Conservation (phyloP, 139 green algal species). For the Tetradesmus lagerheimii region DNA sequence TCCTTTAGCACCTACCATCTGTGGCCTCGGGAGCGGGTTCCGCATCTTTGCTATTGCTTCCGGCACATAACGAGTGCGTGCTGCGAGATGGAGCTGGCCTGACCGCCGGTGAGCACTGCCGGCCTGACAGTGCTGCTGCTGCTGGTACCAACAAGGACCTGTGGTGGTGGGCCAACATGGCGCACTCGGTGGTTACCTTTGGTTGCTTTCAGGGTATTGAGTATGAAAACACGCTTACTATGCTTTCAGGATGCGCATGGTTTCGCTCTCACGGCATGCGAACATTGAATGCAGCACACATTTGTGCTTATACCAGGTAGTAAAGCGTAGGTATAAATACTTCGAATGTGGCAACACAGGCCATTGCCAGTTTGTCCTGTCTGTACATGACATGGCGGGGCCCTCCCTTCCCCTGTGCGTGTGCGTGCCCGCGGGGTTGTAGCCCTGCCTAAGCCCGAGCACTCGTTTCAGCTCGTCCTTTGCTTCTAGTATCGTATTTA, state of each 20-base stretch:
- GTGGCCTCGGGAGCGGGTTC: neutral
- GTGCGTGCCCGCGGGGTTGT: too few relatives aligned
- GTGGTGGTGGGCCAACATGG: neutral
- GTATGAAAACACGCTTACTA: too few relatives aligned
- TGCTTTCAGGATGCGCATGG: neutral
- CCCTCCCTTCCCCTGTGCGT: too few relatives aligned
- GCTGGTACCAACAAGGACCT: neutral
- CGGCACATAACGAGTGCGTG: neutral
- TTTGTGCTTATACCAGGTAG: too few relatives aligned
- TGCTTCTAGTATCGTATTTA: too few relatives aligned
- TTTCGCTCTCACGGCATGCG: neutral
- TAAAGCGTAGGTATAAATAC: too few relatives aligned
- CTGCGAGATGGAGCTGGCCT: neutral
- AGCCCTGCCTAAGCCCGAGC: too few relatives aligned
- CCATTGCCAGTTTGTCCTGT: neutral
- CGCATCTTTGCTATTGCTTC: neutral
- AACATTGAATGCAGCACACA: neutral
- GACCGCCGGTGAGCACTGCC: neutral
- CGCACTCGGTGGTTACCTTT: neutral
- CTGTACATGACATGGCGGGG: too few relatives aligned
- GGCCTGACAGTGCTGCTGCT: neutral
- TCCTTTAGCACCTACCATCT: neutral
- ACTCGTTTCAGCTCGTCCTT: too few relatives aligned
- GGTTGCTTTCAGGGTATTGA: neutral
- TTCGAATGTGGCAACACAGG: too few relatives aligned